phyloP scores from a whole-genome alignment of 768 basidiomycete species.

The Terana coerulea region DNA sequence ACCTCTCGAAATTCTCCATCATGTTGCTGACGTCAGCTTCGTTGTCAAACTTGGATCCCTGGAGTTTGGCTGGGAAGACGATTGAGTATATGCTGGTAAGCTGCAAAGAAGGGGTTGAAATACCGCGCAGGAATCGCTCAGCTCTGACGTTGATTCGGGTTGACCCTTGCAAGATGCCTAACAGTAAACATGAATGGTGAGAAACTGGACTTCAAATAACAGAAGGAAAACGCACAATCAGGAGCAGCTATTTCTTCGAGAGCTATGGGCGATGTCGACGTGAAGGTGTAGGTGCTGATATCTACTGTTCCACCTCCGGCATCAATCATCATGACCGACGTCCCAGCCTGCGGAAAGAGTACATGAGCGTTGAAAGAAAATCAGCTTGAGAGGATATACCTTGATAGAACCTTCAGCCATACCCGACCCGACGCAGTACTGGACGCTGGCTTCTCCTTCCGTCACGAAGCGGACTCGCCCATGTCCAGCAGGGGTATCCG shows the following conservation, averaged over 20 bases:
- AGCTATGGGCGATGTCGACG: background rate
- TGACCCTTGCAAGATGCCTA: slow-evolving; percentile 40
- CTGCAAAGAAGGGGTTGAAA: too few relatives aligned
- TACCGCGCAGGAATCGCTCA: slow-evolving; percentile 29
- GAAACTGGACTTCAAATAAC: background rate
- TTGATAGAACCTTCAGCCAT: background rate
- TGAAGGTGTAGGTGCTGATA: slow-evolving; percentile 34
- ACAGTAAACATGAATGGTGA: background rate
- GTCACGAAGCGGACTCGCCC: slow-evolving; percentile 51
- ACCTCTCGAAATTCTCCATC: slow-evolving; percentile 34
- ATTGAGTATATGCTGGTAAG: background rate
- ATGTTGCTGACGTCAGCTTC: slow-evolving; percentile 31
- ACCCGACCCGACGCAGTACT: slow-evolving; percentile 49
- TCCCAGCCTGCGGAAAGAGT: slow-evolving; percentile 18
- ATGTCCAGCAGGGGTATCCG: slow-evolving; percentile 34
- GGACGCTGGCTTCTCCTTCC: slow-evolving; percentile 59
- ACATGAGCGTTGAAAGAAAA: slow-evolving; percentile 19
- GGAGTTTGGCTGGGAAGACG: background rate
- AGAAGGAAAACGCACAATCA: slow-evolving; percentile 25
- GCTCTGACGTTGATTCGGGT: slow-evolving; percentile 37
- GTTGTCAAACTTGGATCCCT: slow-evolving; percentile 1
- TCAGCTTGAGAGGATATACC: background rate
- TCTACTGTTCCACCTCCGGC: slow-evolving; percentile 46
- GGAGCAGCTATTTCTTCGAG: slow-evolving; percentile 36
- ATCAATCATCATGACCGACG: slow-evolving; percentile 44